Evolutionary conservation across 768 basidiomycete genomes (phyloP), one percentile per base, ranked within the genome.

Genomic region (Xanthoconium purpureum): DNA sequence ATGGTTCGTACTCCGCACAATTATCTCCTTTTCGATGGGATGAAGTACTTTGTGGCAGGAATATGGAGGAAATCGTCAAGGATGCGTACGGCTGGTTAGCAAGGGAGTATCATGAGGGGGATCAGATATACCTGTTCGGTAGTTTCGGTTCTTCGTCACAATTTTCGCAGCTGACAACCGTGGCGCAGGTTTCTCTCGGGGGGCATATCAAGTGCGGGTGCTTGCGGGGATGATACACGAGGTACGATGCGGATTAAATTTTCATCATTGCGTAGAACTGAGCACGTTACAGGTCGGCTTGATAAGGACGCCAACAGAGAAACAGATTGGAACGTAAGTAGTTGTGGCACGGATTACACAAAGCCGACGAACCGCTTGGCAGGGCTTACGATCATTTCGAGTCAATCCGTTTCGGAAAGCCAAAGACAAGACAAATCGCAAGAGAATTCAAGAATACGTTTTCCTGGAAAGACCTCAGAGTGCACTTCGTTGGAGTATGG

Each of bases 381-480:
- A 60, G 59, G 35, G 59, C 59, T 8, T 60, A 53, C 15, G 59
- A 60, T 42, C 59, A 60, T 44, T 60, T 58, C n/a, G 44, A 51
- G 35, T 10, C 52, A 12, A 58, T 60, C 36, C 48, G 57, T 40
- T 55, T 47, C 0, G 38, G 52, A 30, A 65, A 52, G 42, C 54
- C 51, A 8, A 66, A 49, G 61, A 50, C 60, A 46, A 55, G 55
- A 43, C 47, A 52, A 24, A 63, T 55, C 28, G 58, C 45, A 15
- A 56, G 29, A 52, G 63, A 46, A 8, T 81, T 80, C 66, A 80
- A 78, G 66, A 70, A 71, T 30, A 73, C 77, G 0, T 80, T 80
- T 20, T 56, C 50, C 32, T 56, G 45, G 50, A 55, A 55, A 30
- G 55, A n/a, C 17, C 10, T 52, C 7, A 30, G 50, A 42, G 38